A percentile compares a stretch with the other conserved stretches of the same genome.
These are phyloP conservation scores for Leccinum aurantiacum DNA, from an alignment of 768 basidiomycete species.

Conservation along the genomic window DNA sequence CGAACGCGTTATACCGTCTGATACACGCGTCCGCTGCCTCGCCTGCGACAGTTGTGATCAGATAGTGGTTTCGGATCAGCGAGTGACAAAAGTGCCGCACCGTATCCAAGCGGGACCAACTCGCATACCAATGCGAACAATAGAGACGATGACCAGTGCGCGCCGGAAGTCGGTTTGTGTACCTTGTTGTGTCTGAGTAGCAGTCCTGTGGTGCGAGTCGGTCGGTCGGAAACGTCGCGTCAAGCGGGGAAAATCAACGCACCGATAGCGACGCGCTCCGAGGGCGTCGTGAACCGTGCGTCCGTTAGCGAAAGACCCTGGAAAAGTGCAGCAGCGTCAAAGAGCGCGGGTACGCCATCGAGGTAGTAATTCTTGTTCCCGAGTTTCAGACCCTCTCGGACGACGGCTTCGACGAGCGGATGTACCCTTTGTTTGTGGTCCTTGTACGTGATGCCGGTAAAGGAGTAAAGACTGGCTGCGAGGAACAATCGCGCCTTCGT, in stretches of 20 bases:
- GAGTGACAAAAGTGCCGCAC: conserved; percentile 6
- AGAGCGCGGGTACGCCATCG: conserved; percentile 72
- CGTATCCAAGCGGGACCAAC: conserved; percentile 54
- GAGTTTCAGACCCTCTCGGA: conserved; percentile 84
- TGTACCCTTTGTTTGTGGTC: conserved; percentile 65
- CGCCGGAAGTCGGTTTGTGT: conserved; percentile 60
- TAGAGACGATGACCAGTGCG: conserved; percentile 69
- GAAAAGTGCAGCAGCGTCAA: conserved; percentile 49
- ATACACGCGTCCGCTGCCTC: conserved; percentile 49
- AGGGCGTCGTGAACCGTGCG: conserved; percentile 37
- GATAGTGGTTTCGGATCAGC: neutral
- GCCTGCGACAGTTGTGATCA: conserved; percentile 31
- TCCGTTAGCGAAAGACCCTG: conserved; percentile 31
- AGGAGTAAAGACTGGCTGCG: conserved; percentile 75
- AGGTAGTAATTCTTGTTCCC: conserved; percentile 75
- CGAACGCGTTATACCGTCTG: conserved; percentile 64
- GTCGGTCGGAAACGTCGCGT: neutral
- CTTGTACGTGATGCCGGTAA: conserved; percentile 52
- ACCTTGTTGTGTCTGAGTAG: conserved; percentile 65
- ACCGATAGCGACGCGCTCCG: conserved; percentile 64
- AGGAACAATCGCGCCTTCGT: conserved; percentile 68
- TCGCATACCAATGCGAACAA: conserved; percentile 78
- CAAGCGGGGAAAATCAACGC: conserved; percentile 15
- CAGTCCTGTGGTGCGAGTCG: conserved; percentile 44
- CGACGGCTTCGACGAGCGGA: conserved; percentile 62